phyloP scores from a whole-genome alignment of 345 rosid species.

The Eucalyptus regnans region DNA sequence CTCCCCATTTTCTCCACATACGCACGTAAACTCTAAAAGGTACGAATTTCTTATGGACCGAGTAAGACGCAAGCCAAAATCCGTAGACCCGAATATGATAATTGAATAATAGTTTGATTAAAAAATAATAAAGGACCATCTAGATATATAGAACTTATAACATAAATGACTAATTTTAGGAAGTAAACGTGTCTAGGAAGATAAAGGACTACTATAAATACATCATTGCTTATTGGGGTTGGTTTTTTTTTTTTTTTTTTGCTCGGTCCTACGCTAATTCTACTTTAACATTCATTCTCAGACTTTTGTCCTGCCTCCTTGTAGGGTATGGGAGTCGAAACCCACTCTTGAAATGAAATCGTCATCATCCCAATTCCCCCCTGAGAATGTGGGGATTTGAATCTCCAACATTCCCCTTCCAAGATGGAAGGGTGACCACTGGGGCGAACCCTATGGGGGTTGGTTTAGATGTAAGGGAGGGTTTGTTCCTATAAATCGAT shows the following conservation, averaged over 20 bases:
- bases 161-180: not conserved
- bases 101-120: not conserved
- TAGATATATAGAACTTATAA: not conserved
- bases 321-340: too few relatives aligned
- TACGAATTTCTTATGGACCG: not conserved
- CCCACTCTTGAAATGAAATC: too few relatives aligned
- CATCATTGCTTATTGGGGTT: not conserved
- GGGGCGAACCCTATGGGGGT: too few relatives aligned
- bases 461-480: not conserved
- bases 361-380: too few relatives aligned
- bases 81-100: not conserved
- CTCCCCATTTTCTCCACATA: not conserved
- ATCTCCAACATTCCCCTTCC: too few relatives aligned
- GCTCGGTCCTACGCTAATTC: too few relatives aligned
- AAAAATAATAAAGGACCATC: not conserved
- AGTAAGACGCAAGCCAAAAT: not conserved
- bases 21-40: not conserved
- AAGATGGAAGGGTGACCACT: too few relatives aligned
- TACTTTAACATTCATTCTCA: too few relatives aligned
- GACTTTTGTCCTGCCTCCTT: too few relatives aligned
- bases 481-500: not conserved
- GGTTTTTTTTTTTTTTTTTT: not conserved
- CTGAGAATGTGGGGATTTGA: too few relatives aligned
- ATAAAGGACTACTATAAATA: not conserved
- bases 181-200: not conserved